Evolutionary conservation across 2,329 filamentous ascomycete genomes (phyloP).

Genomic region (Fusarium nodosum): DNA sequence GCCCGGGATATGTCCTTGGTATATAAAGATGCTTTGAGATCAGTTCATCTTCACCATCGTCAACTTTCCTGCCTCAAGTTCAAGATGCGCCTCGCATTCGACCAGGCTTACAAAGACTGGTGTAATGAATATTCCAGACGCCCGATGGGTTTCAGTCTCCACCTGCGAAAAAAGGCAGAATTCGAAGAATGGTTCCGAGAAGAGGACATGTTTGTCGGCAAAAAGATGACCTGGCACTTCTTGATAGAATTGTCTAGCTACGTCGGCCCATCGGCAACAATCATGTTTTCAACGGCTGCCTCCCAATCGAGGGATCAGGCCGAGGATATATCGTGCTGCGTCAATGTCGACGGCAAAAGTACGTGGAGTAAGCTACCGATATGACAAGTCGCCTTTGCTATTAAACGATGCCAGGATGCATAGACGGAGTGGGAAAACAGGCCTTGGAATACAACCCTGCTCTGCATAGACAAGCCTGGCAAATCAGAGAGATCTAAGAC

Average conservation of each 20-base stretch:
- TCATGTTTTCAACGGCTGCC: slow-evolving; percentile 1
- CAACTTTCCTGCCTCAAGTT: not conserved
- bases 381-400: not conserved
- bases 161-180: slow-evolving; percentile 16
- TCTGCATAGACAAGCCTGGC: not conserved
- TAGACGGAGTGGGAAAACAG: not conserved
- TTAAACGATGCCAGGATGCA: not conserved
- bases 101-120: slow-evolving; percentile 13
- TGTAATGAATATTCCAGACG: not conserved
- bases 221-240: slow-evolving; percentile 22
- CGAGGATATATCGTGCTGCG: not conserved
- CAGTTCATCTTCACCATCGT: not conserved
- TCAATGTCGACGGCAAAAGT: not conserved
- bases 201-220: slow-evolving; percentile 8
- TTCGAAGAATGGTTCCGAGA: slow-evolving; percentile 20
- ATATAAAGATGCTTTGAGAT: not conserved
- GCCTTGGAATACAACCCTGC: no score
- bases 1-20: not conserved
- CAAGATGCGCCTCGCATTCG: not conserved
- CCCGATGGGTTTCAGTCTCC: slow-evolving; percentile 17
- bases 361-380: not conserved
- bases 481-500: slow-evolving; percentile 1
- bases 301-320: not conserved
- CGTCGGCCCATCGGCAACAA: slow-evolving; percentile 1
- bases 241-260: not conserved